Percentiles rank a stretch among this genome's conserved stretches.
Conservation (phyloP, 208 protist genomes). For the Acanthamoeba triangularis region DNA sequence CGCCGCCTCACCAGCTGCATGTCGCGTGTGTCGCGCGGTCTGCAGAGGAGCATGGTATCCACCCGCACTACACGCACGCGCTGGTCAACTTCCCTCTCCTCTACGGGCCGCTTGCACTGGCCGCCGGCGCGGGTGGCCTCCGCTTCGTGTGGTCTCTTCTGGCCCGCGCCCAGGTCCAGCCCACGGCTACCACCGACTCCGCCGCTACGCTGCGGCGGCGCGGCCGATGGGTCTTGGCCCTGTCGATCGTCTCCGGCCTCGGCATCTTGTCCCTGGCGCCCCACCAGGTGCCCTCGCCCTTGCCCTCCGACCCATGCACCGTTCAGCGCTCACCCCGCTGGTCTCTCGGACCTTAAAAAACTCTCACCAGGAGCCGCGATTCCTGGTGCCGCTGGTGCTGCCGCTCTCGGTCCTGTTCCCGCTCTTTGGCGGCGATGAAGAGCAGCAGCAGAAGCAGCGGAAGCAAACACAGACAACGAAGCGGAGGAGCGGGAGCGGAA, state of each 20-base stretch:
- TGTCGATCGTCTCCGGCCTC: slow-evolving; percentile 28
- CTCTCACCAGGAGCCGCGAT: slow-evolving; percentile 35
- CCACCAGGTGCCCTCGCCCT: slow-evolving; percentile 31
- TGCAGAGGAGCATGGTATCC: slow-evolving; percentile 75
- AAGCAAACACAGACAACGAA: not conserved
- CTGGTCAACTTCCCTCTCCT: slow-evolving; percentile 71
- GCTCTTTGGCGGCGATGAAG: not conserved
- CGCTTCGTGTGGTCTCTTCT: not conserved
- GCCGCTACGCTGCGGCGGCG: not conserved
- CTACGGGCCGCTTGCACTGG: slow-evolving; percentile 43
- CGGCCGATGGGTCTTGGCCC: not conserved
- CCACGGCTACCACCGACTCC: not conserved
- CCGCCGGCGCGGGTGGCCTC: not conserved
- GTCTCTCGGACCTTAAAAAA: not conserved
- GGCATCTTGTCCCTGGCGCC: slow-evolving; percentile 44
- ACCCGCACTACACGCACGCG: slow-evolving; percentile 53
- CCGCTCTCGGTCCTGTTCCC: slow-evolving; percentile 54
- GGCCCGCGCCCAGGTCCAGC: not conserved
- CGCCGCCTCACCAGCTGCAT: too few relatives aligned
- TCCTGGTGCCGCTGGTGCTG: slow-evolving; percentile 60
- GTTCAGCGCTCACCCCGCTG: not conserved
- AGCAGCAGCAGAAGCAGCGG: not conserved
- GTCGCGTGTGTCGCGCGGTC: too few relatives aligned
- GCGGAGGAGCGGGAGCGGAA: not conserved
- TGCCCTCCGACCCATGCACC: not conserved